Evolutionary conservation across 2,329 filamentous ascomycete genomes (phyloP).

Genomic region (Didymella exigua): DNA sequence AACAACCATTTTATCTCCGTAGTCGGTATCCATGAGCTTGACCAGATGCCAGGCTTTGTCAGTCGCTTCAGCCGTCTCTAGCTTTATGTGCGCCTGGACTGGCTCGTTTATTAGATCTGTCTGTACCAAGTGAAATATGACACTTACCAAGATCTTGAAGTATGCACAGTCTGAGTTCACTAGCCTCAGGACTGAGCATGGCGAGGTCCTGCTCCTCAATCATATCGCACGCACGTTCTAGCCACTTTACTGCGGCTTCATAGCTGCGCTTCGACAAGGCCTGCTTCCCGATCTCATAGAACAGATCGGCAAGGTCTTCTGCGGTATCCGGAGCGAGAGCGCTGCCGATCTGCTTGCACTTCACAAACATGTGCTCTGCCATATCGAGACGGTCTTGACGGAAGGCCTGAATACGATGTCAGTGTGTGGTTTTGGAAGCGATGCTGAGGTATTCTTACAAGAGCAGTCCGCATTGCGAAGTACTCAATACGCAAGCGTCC

Average conservation of each 20-base stretch:
- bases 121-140: no score
- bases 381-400: conserved; percentile 73
- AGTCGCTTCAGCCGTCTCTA: conserved; percentile 53
- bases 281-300: conserved; percentile 74
- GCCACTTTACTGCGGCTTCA: conserved; percentile 69
- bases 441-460: conserved; percentile 58
- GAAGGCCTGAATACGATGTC: conserved; percentile 64
- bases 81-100: conserved; percentile 61
- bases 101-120: conserved; percentile 39
- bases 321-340: conserved; percentile 56
- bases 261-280: conserved; percentile 60
- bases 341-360: conserved; percentile 53
- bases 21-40: conserved; percentile 66
- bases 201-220: conserved; percentile 63
- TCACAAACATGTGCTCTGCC: conserved; percentile 77
- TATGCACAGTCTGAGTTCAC: conserved; percentile 69
- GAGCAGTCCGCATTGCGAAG: conserved; percentile 65
- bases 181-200: conserved; percentile 62
- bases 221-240: conserved; percentile 68
- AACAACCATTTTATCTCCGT: conserved; percentile 69
- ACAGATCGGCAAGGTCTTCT: conserved; percentile 69
- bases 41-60: conserved; percentile 64
- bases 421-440: background rate
- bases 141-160: conserved; percentile 60
- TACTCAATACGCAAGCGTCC: conserved; percentile 64